Evolutionary conservation across 495 filamentous ascomycete species (phyloP), one percentile per base, ranked within the genome.

Genomic region (Aspergillus baeticus): DNA sequence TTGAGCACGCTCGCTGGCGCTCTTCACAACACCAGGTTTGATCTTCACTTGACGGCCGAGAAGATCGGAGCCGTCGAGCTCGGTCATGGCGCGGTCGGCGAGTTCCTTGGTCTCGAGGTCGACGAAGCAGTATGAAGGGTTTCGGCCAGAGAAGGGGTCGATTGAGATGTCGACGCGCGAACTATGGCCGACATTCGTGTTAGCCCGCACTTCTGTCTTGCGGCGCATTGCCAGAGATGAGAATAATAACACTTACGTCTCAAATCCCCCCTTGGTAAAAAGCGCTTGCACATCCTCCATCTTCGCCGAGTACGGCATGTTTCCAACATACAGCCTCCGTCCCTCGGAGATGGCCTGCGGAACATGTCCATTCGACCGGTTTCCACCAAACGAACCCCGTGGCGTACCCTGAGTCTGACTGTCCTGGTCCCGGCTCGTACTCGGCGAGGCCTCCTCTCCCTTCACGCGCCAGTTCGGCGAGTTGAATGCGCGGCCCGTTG

Each of bases 71-170:
- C 83, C 86, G 55, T 83, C 75, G 21, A 87, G 66, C 23, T 77
- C 66, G 17, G 56, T 57, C 72, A 87, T 85, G 20, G 83, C 84
- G 0, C 62, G 66, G n/a, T 81, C 76, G 1, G 85, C 84, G 17
- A 78, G 61, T n/a, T 82, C 80, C 53, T 75, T 74, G 29, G 72
- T 78, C 17, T 69, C 55, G 48, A 88, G 77, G 60, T 89, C 85
- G 47, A 88, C 80, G 50, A 88, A 89, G 69, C 86, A 89, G 69
- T 88, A 89, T 6, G 84, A 86, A 3, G 85, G 85, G 65, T 89
- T 89, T 13, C 84, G 69, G 41, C 83, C 83, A 20, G 82, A 85
- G 62, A 86, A 83, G 15, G 84, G 83, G 64, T 89, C 84, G 46
- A 86, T 76, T 8, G 84, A 83, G 63, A 88, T 86, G 63, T 85